These are phyloP conservation scores for Stephanodiscus triporus DNA, from an alignment of 108 stramenopile genomes.

Conservation along the genomic window DNA sequence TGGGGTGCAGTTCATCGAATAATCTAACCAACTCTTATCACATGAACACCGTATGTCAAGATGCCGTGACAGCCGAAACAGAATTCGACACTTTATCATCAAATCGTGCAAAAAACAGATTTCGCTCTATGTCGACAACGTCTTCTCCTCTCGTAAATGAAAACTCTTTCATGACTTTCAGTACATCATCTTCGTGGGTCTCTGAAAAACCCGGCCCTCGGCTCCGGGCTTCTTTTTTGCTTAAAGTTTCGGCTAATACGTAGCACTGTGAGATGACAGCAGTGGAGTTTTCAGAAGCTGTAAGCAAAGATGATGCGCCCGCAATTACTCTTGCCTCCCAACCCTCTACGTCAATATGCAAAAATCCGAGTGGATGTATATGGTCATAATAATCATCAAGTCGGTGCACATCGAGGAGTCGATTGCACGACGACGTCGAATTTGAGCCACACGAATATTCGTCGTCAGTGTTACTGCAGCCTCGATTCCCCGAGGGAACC, in stretches of 20 bases:
- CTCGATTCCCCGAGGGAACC: not conserved
- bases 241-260: slow-evolving; percentile 37
- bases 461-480: slow-evolving; percentile 8
- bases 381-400: slow-evolving; percentile 35
- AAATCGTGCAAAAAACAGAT: slow-evolving; percentile 38
- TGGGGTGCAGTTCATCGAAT: no score
- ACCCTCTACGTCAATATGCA: slow-evolving; percentile 48
- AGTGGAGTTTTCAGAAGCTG: not conserved
- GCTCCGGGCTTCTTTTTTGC: slow-evolving; percentile 8
- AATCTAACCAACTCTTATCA: not conserved
- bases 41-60: not conserved
- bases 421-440: slow-evolving; percentile 11
- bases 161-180: slow-evolving; percentile 23
- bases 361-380: slow-evolving; percentile 38
- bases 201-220: slow-evolving; percentile 32
- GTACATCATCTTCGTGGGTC: slow-evolving; percentile 35
- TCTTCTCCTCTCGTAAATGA: slow-evolving; percentile 35
- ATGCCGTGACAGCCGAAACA: not conserved
- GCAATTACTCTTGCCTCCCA: slow-evolving; percentile 40
- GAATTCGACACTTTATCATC: not conserved
- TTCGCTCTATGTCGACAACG: slow-evolving; percentile 39
- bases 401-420: slow-evolving; percentile 13
- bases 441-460: slow-evolving; percentile 6
- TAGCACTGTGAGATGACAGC: slow-evolving; percentile 11
- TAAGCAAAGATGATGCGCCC: slow-evolving; percentile 28